Conservation (phyloP, 768 basidiomycete genomes). For the Multifurca ochricompacta region DNA sequence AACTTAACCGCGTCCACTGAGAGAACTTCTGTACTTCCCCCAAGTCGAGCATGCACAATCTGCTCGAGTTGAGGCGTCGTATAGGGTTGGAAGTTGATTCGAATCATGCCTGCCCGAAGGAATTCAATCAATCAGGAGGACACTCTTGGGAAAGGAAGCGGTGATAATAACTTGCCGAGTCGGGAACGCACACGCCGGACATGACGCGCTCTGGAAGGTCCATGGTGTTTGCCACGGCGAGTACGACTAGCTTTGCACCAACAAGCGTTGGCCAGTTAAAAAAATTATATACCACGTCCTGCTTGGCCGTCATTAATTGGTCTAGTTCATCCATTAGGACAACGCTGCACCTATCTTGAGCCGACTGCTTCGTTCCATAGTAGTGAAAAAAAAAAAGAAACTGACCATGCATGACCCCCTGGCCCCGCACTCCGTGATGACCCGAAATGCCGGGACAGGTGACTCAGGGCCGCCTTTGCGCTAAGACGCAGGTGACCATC, state of each 20-base stretch:
- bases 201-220: slow-evolving; percentile 93
- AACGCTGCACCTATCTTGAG: slow-evolving; percentile 46
- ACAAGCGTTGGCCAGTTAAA: slow-evolving; percentile 98
- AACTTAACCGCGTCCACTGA: slow-evolving; percentile 70
- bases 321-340: slow-evolving; percentile 99
- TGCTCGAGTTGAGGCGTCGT: slow-evolving; percentile 65
- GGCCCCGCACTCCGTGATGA: slow-evolving; percentile 59
- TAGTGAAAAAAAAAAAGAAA: slow-evolving; percentile 20
- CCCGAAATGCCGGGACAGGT: slow-evolving; percentile 72
- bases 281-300: slow-evolving; percentile 98
- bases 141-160: neutral
- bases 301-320: slow-evolving; percentile 90
- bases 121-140: neutral
- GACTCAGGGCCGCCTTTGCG: slow-evolving; percentile 75
- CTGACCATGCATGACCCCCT: slow-evolving; percentile 81
- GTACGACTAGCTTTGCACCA: slow-evolving; percentile 83
- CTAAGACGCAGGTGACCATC: slow-evolving; percentile 61
- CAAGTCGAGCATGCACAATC: slow-evolving; percentile 80
- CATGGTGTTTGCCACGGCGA: slow-evolving; percentile 98
- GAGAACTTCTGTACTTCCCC: slow-evolving; percentile 46
- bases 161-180: slow-evolving; percentile 51
- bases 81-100: slow-evolving; percentile 92
- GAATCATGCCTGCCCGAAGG: slow-evolving; percentile 60
- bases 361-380: neutral
- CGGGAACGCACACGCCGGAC: slow-evolving; percentile 90